Evolutionary conservation across 768 basidiomycete species (phyloP).

Genomic region (Tubosaeta brunneosetosa): DNA sequence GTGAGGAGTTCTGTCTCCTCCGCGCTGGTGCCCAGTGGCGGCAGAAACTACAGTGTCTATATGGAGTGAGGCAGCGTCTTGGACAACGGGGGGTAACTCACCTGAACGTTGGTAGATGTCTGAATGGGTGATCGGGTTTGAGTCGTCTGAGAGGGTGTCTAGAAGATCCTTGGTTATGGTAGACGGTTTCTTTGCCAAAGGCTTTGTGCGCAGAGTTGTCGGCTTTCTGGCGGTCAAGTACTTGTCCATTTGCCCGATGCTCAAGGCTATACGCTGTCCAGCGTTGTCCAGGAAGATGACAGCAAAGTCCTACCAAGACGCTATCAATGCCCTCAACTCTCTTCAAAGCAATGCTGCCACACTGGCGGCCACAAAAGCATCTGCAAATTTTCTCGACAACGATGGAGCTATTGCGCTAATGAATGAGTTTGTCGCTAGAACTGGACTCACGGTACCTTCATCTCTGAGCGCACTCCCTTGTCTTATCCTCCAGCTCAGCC

Average conservation of each 20-base stretch:
- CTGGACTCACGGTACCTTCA: slow-evolving; percentile 74
- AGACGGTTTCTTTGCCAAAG: slow-evolving; percentile 28
- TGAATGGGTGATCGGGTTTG: slow-evolving; percentile 78
- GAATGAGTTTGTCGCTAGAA: slow-evolving; percentile 80
- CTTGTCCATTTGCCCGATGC: slow-evolving; percentile 19
- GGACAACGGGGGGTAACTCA: slow-evolving; percentile 23
- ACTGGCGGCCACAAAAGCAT: slow-evolving; percentile 75
- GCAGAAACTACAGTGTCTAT: slow-evolving; percentile 58
- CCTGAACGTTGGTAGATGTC: slow-evolving; percentile 60
- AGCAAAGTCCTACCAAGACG: slow-evolving; percentile 57
- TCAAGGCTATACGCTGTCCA: slow-evolving; percentile 2
- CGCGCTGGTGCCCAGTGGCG: slow-evolving; percentile 65
- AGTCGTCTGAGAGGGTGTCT: slow-evolving; percentile 53
- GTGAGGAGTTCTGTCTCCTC: slow-evolving; percentile 37
- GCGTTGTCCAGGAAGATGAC: slow-evolving; percentile 45
- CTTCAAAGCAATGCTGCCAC: slow-evolving; percentile 93
- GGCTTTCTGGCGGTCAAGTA: slow-evolving; percentile 25
- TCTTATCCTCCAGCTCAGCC: slow-evolving; percentile 44
- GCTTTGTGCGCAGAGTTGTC: not conserved
- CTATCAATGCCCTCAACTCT: slow-evolving; percentile 67
- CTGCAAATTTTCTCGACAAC: slow-evolving; percentile 46
- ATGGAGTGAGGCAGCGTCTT: not conserved
- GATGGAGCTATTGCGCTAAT: slow-evolving; percentile 77
- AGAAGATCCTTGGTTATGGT: slow-evolving; percentile 58
- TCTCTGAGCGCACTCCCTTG: not conserved